These are phyloP conservation scores for Capsella rubella DNA, from an alignment of 441 rosid species.

Conservation along the genomic window DNA sequence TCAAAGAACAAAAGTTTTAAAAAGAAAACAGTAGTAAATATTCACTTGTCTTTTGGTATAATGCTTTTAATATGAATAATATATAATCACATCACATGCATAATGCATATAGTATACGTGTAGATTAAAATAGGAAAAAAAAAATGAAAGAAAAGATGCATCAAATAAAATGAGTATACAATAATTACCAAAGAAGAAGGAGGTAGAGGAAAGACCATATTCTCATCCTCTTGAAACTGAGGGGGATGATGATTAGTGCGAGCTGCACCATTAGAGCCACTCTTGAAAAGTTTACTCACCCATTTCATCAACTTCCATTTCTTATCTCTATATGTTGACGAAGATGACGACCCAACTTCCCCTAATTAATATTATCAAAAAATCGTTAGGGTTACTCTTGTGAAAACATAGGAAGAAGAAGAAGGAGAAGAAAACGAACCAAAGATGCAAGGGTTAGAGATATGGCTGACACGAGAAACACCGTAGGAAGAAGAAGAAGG, in stretches of 20 bases:
- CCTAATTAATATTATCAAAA: conserved; percentile 60
- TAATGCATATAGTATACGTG: conserved; percentile 21
- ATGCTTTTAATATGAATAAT: conserved; percentile 21
- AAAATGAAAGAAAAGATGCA: neutral
- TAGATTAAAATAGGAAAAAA: neutral
- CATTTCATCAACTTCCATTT: conserved; percentile 91
- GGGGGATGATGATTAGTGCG: conserved; percentile 52
- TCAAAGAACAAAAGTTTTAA: conserved; percentile 4
- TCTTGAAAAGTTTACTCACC: conserved; percentile 82
- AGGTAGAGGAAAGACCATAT: conserved; percentile 74
- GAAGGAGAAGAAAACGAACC: conserved; percentile 54
- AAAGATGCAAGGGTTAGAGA: conserved; percentile 81
- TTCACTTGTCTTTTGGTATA: conserved; percentile 38
- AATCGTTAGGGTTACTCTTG: conserved; percentile 18
- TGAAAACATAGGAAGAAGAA: neutral
- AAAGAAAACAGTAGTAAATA: conserved; percentile 29
- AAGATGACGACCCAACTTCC: conserved; percentile 71
- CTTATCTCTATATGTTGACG: conserved; percentile 69
- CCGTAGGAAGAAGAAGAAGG: conserved; percentile 63
- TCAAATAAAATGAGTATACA: neutral
- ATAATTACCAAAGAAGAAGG: conserved; percentile 65
- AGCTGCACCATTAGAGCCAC: conserved; percentile 48
- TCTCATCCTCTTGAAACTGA: conserved; percentile 80
- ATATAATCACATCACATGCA: conserved; percentile 9
- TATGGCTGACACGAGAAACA: conserved; percentile 54